A percentile compares a stretch with the other conserved stretches of the same genome.
Evolutionary conservation across 331 rosid genomes (phyloP).

Genomic region (Telfairia occidentalis): DNA sequence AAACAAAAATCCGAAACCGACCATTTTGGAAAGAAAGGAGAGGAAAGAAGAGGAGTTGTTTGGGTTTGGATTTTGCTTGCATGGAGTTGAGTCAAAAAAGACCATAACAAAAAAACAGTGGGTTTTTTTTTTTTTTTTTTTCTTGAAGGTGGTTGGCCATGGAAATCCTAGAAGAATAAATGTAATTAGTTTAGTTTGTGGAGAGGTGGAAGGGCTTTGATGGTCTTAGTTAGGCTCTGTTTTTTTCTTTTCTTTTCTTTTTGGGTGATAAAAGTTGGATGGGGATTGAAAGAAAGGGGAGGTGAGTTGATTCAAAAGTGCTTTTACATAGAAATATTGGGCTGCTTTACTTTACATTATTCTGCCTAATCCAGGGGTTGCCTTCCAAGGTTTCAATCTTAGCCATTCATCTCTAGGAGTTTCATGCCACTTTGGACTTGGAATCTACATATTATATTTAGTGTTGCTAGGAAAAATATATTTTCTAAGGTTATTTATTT

Average conservation of each 20-base stretch:
- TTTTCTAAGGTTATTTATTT: background rate
- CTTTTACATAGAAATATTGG: background rate
- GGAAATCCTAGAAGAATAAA: no score
- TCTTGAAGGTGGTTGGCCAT: no score
- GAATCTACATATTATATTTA: background rate
- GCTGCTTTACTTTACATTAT: background rate
- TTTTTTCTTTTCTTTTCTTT: no score
- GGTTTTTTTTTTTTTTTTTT: no score
- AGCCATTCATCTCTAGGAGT: background rate
- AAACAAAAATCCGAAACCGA: conserved; percentile 31
- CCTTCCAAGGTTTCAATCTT: background rate
- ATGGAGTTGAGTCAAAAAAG: conserved; percentile 10
- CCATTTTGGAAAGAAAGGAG: conserved; percentile 21
- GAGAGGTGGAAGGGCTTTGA: no score
- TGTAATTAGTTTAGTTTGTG: no score
- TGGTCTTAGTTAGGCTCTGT: no score
- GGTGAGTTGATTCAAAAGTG: background rate
- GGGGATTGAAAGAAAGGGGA: background rate
- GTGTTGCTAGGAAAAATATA: background rate
- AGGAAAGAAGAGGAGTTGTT: background rate
- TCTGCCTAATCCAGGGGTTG: background rate
- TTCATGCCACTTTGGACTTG: background rate
- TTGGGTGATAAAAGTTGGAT: background rate
- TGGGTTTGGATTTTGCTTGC: background rate
- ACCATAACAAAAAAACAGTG: no score